phyloP scores from a whole-genome alignment of 495 filamentous ascomycete species.

The Xylaria castorea region DNA sequence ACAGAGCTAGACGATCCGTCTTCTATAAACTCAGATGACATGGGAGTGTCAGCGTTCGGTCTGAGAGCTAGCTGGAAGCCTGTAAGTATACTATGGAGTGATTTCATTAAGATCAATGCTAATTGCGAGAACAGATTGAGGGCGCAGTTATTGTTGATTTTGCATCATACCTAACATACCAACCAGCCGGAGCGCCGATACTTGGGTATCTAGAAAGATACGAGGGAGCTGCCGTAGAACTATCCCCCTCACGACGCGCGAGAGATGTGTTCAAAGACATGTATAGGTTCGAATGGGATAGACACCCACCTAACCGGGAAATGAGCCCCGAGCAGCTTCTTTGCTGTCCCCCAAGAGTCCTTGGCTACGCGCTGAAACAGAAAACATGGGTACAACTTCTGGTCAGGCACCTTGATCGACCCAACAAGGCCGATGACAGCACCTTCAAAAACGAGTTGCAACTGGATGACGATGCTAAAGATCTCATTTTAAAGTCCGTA shows the following conservation, averaged over 20 bases:
- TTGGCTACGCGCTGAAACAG: slow-evolving; percentile 35
- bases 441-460: slow-evolving; percentile 25
- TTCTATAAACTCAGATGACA: not conserved
- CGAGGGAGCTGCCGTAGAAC: not conserved
- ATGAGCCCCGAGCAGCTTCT: slow-evolving; percentile 9
- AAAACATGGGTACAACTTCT: slow-evolving; percentile 39
- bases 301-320: not conserved
- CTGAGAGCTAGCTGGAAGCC: slow-evolving; percentile 7
- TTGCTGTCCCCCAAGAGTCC: slow-evolving; percentile 35
- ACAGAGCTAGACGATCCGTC: not conserved
- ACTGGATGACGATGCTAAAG: slow-evolving; percentile 28
- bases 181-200: not conserved
- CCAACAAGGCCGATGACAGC: slow-evolving; percentile 22
- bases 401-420: slow-evolving; percentile 19
- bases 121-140: not conserved
- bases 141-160: slow-evolving; percentile 19
- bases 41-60: not conserved
- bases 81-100: not conserved
- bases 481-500: slow-evolving; percentile 31
- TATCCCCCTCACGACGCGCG: slow-evolving; percentile 3
- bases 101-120: not conserved
- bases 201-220: slow-evolving; percentile 5
- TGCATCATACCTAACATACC: slow-evolving; percentile 10
- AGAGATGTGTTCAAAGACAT: not conserved
- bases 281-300: slow-evolving; percentile 19